These are phyloP conservation scores for Balamuthia mandrillaris DNA, from an alignment of 208 protist genomes.

Conservation along the genomic window DNA sequence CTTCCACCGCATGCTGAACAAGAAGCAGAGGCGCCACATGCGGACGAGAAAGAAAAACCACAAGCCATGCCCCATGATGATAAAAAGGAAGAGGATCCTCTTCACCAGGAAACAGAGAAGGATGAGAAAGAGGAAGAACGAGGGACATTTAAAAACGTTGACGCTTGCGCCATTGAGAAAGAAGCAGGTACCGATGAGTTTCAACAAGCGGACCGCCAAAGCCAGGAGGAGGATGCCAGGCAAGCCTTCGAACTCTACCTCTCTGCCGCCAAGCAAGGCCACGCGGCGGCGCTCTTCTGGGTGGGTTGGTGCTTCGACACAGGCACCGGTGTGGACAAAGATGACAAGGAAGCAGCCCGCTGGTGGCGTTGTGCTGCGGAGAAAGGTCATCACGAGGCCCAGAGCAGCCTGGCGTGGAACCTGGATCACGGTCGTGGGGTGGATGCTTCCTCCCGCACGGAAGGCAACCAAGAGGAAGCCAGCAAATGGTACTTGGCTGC, in stretches of 20 bases:
- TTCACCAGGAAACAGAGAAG: no score
- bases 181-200: no score
- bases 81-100: no score
- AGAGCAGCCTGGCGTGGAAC: background rate
- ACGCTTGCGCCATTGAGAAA: no score
- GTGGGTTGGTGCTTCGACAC: slow-evolving; percentile 34
- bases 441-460: background rate
- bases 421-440: background rate
- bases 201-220: no score
- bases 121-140: no score
- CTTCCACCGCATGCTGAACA: no score
- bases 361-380: slow-evolving; percentile 15
- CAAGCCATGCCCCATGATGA: no score
- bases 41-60: no score
- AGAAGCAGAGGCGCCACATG: no score
- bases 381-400: background rate
- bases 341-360: background rate
- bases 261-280: background rate
- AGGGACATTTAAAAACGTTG: no score
- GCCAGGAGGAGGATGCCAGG: slow-evolving; percentile 8
- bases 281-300: slow-evolving; percentile 4
- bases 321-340: slow-evolving; percentile 6
- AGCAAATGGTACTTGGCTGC: slow-evolving; percentile 15
- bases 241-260: background rate
- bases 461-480: background rate